A percentile compares a stretch with the other conserved stretches of the same genome.
Evolutionary conservation across 257 asterid species (phyloP).

Genomic region (Datura wrightii): DNA sequence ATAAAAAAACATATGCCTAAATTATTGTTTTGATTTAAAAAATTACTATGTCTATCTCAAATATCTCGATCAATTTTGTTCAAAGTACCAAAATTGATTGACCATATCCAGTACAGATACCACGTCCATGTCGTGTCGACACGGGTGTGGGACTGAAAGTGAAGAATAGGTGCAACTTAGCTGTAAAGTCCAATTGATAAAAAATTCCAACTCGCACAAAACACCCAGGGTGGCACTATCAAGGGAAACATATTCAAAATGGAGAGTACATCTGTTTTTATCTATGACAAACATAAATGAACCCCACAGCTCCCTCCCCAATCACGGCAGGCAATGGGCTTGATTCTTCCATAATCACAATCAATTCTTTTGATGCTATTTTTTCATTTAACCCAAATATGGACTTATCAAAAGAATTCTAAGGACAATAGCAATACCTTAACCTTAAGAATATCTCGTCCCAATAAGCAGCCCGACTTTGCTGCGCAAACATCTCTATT

Average conservation of each 20-base stretch:
- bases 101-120: no score
- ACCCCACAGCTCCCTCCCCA: neutral
- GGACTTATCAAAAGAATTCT: neutral
- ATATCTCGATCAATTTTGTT: no score
- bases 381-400: neutral
- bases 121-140: no score
- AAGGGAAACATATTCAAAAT: conserved; percentile 21
- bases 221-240: neutral
- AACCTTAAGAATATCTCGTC: conserved; percentile 17
- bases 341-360: neutral
- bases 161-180: no score
- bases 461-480: conserved; percentile 7
- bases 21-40: no score
- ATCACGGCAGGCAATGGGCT: neutral
- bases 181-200: neutral
- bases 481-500: neutral
- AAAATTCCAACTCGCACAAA: neutral
- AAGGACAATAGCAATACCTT: conserved; percentile 22
- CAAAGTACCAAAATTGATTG: no score
- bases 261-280: neutral
- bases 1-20: no score
- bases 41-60: no score
- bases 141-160: no score
- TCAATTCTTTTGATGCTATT: neutral
- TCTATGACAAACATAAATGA: neutral